Conservation (phyloP, 2,329 filamentous ascomycete genomes). For the Microdochium bolleyi region DNA sequence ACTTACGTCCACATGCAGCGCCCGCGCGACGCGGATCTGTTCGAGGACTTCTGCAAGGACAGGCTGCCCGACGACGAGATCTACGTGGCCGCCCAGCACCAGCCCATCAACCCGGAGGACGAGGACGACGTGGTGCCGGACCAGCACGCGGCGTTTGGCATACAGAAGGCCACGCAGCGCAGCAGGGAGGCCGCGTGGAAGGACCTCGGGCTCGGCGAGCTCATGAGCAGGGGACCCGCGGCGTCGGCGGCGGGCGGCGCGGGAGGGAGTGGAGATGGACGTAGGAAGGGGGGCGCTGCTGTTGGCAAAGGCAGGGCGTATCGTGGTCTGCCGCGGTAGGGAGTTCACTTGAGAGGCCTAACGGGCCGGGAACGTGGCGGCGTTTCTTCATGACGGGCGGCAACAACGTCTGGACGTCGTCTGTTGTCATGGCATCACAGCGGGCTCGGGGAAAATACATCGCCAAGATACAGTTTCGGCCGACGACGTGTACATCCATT, state of each 20-base stretch:
- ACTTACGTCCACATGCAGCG: slow-evolving; percentile 71
- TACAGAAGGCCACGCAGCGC: slow-evolving; percentile 70
- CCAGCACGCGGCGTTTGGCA: slow-evolving; percentile 82
- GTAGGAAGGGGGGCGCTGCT: slow-evolving; percentile 4
- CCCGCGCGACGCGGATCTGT: slow-evolving; percentile 66
- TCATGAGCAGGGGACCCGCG: slow-evolving; percentile 57
- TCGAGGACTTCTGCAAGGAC: slow-evolving; percentile 69
- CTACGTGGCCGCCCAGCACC: slow-evolving; percentile 71
- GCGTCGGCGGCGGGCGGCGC: slow-evolving; percentile 1
- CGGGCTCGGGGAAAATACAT: no score
- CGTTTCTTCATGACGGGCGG: not conserved
- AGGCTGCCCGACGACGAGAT: slow-evolving; percentile 70
- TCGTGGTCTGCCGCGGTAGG: not conserved
- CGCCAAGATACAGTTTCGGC: no score
- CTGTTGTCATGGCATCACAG: no score
- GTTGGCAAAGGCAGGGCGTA: not conserved
- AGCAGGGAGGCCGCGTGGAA: slow-evolving; percentile 68
- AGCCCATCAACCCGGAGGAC: slow-evolving; percentile 79
- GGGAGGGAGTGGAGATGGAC: slow-evolving; percentile 7
- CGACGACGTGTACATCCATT: no score
- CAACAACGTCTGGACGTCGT: no score
- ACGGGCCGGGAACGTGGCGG: not conserved
- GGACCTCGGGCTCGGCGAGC: slow-evolving; percentile 63
- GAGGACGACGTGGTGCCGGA: slow-evolving; percentile 85
- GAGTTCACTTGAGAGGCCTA: not conserved